These are phyloP conservation scores for Ceriops tagal DNA, from an alignment of 345 rosid species.

Conservation along the genomic window DNA sequence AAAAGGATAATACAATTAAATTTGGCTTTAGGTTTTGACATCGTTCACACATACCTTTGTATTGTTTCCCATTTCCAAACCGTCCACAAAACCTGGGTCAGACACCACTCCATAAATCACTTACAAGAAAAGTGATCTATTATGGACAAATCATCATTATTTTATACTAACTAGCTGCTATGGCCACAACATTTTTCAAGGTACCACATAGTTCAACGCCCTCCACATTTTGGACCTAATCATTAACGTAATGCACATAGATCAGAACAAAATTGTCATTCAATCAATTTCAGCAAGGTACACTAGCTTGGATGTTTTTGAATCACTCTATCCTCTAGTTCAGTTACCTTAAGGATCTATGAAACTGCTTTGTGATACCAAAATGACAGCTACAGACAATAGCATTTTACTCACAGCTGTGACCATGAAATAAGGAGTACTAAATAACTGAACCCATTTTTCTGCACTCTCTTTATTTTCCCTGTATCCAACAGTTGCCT, in stretches of 20 bases:
- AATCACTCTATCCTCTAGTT: too few relatives aligned
- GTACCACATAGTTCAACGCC: conserved; percentile 97
- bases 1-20: background rate
- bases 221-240: conserved; percentile 83
- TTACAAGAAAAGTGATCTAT: background rate
- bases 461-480: conserved; percentile 60
- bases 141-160: background rate
- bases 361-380: too few relatives aligned
- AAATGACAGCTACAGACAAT: too few relatives aligned
- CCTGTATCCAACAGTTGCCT: conserved; percentile 91
- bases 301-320: too few relatives aligned
- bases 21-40: background rate
- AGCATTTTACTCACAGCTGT: conserved; percentile 54
- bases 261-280: background rate
- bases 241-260: conserved; percentile 1
- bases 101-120: conserved; percentile 9
- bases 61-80: conserved; percentile 95
- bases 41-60: conserved; percentile 52
- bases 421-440: conserved; percentile 79
- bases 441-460: conserved; percentile 86
- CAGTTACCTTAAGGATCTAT: too few relatives aligned
- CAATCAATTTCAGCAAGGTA: too few relatives aligned
- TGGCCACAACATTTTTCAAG: conserved; percentile 90
- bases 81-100: conserved; percentile 77
- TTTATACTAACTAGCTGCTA: conserved; percentile 63